Evolutionary conservation across 2,329 filamentous ascomycete species (phyloP), one percentile per base, ranked within the genome.

Genomic region (Microdochium bolleyi): DNA sequence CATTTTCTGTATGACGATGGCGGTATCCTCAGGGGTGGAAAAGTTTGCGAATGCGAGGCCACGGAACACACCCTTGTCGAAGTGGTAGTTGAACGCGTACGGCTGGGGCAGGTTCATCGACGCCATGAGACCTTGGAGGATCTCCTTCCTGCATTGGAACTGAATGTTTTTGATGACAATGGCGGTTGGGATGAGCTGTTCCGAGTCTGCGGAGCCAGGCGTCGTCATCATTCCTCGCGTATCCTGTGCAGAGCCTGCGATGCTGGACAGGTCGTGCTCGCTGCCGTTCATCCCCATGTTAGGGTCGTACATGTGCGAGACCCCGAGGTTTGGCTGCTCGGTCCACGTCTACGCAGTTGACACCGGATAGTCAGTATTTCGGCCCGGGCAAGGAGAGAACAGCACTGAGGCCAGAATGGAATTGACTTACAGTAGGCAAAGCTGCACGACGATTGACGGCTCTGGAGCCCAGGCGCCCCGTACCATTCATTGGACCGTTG

Each of bases 141-240:
- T 90, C 71, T 99, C 94, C 73, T 97, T 97, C 70, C 96, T 92
- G 53, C 97, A 91, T 25, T 95, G 94, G 68, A 99, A 99, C 0
- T 95, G 94, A 37, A 99, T 99, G 67, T 99, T 99, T 76, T 99
- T 99, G 73, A 99, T 97, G 54, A 99, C 94, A 62, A 99, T 97
- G 52, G 94, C 94, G 3, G 94, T 99, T 2, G 92, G 92, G 55
- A 99, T 99, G 55, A 99, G 82, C 73, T 97, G 92, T 60, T 96
- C 92, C 53, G 84, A 79, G 49, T 83, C 80, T 54, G 76, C 74
- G 37, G 75, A 73, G 53, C 70, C 62, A 58, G 78, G 72, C 52
- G 70, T 70, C 53, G 60, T 59, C 64, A 67, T 65, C 59, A 67
- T 62, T 72, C 74, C 58, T 67, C 70, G 58, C 66, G 70, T 59